These are phyloP conservation scores for Talaromyces sp. DNA, from an alignment of 2,329 filamentous ascomycete species.

Conservation along the genomic window DNA sequence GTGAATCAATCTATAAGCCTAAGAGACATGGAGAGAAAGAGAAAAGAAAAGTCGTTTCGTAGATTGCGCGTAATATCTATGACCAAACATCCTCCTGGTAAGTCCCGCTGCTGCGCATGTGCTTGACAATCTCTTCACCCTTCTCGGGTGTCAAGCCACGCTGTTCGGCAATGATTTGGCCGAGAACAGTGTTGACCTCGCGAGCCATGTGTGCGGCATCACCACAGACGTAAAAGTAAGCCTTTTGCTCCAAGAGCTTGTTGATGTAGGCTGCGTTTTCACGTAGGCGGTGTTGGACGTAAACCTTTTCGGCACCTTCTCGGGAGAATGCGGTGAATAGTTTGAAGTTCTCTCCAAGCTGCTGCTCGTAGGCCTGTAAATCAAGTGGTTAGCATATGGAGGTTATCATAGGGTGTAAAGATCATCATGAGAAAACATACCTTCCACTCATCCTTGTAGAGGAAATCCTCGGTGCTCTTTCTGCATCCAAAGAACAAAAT, in stretches of 20 bases:
- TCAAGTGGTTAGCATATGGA: constrained; percentile 29
- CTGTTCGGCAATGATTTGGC: constrained; percentile 80
- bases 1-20: constrained; percentile 16
- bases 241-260: constrained; percentile 76
- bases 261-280: constrained; percentile 82
- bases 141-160: constrained; percentile 79
- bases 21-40: neutral
- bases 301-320: constrained; percentile 82
- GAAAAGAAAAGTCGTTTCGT: constrained; percentile 21
- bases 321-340: constrained; percentile 95
- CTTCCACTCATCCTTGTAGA: constrained; percentile 90
- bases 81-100: constrained; percentile 85
- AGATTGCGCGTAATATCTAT: constrained; percentile 33
- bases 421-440: constrained; percentile 51
- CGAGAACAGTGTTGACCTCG: constrained; percentile 84
- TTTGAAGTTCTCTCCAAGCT: constrained; percentile 83
- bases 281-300: constrained; percentile 90
- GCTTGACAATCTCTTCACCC: constrained; percentile 94
- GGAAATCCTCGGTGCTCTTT: constrained; percentile 81
- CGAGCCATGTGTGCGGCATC: constrained; percentile 97
- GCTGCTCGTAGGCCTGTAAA: constrained; percentile 72
- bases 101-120: constrained; percentile 89
- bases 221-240: constrained; percentile 97
- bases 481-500: constrained; percentile 95
- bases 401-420: neutral